phyloP scores from a whole-genome alignment of 306 rosid species.

The Begonia loranthoides region DNA sequence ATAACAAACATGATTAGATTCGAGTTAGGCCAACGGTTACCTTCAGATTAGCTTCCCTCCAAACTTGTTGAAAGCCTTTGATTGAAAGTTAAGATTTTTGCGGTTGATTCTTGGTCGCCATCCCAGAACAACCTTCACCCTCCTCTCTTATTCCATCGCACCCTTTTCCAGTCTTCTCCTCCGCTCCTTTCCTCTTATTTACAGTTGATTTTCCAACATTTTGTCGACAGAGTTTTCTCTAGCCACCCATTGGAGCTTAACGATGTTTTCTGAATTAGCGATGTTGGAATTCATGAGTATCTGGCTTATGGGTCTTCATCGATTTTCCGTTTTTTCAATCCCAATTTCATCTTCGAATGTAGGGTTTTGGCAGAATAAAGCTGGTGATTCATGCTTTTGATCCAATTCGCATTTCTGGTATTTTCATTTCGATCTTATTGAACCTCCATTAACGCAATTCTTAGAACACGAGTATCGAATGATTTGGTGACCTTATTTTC shows the following conservation, averaged over 20 bases:
- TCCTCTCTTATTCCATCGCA: slow-evolving; percentile 40
- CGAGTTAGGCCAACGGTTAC: slow-evolving; percentile 77
- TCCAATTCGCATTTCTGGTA: background rate
- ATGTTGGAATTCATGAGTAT: background rate
- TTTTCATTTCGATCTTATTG: background rate
- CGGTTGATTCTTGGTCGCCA: slow-evolving; percentile 68
- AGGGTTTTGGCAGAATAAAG: background rate
- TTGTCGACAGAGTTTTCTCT: too few relatives aligned
- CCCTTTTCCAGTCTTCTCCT: background rate
- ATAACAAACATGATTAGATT: too few relatives aligned
- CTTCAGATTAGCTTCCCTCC: slow-evolving; percentile 40
- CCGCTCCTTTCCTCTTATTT: background rate
- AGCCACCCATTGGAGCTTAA: too few relatives aligned
- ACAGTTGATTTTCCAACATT: background rate
- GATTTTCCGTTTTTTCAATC: too few relatives aligned
- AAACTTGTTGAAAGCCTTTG: slow-evolving; percentile 49
- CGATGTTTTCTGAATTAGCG: background rate
- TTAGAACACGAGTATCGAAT: background rate
- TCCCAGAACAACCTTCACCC: slow-evolving; percentile 70
- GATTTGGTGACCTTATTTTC: background rate
- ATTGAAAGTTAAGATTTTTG: slow-evolving; percentile 48
- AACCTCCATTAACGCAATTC: background rate
- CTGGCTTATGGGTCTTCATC: background rate
- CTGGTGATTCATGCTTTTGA: background rate
- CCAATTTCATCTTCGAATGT: background rate